Percentiles rank a stretch among this genome's conserved stretches.
These are phyloP conservation scores for Diaporthe vaccinii DNA, from an alignment of 2,329 filamentous ascomycete species.

Conservation along the genomic window DNA sequence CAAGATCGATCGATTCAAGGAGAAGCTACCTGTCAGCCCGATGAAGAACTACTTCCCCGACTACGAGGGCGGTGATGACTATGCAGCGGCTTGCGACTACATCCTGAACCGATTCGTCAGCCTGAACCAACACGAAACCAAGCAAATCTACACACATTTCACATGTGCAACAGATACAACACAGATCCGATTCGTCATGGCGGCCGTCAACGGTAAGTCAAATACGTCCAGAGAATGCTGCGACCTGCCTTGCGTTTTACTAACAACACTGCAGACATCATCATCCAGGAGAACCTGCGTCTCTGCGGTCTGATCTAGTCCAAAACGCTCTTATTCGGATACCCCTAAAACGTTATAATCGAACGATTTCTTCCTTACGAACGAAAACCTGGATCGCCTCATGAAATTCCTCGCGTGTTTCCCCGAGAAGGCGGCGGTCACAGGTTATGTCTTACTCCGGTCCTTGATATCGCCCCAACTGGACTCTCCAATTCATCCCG, in stretches of 20 bases:
- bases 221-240: not conserved
- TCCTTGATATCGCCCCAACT: slow-evolving; percentile 33
- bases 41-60: slow-evolving; percentile 92
- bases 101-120: slow-evolving; percentile 99
- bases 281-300: slow-evolving; percentile 99
- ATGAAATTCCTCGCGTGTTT: slow-evolving; percentile 37
- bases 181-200: slow-evolving; percentile 99
- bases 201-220: slow-evolving; percentile 92
- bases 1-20: slow-evolving; percentile 92
- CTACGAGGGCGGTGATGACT: slow-evolving; percentile 96
- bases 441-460: slow-evolving; percentile 33
- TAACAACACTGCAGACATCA: slow-evolving; percentile 83
- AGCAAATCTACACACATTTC: slow-evolving; percentile 99
- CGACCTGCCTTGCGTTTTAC: slow-evolving; percentile 42
- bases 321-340: slow-evolving; percentile 41
- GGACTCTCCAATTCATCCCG: slow-evolving; percentile 30
- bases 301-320: slow-evolving; percentile 91
- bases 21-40: slow-evolving; percentile 85
- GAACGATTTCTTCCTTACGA: slow-evolving; percentile 43
- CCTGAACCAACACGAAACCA: slow-evolving; percentile 98
- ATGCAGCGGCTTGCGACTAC: slow-evolving; percentile 96
- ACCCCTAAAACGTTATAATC: slow-evolving; percentile 43
- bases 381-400: slow-evolving; percentile 41
- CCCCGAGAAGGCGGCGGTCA: slow-evolving; percentile 30
- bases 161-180: slow-evolving; percentile 99